Base-by-base conservation (phyloP, 345 rosid species). In the Eucalyptus melliodora region DNA sequence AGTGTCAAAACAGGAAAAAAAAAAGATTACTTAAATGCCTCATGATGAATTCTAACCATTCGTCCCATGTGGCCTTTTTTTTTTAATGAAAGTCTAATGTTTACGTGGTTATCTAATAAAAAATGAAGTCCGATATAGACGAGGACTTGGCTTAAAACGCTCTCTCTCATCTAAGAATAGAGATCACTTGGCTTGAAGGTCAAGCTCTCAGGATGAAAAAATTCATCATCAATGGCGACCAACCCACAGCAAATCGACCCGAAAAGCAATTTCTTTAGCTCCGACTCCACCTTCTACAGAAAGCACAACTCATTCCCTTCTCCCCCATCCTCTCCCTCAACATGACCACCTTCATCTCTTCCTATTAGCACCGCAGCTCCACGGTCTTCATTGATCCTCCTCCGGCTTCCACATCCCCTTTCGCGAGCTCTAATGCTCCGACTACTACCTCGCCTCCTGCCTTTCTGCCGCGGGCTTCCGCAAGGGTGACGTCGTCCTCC, bases 381-480 rank as follows among this genome's bases (percentile, higher is more conserved):
- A 27, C 16, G 2, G 27, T 30, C 69, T 60, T 60, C 69, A 60
- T 27, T 6, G 31, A 60, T 21, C 69, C 69, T 62, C 69, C 69
- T 27, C 16, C 34, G 69, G 14, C 17, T 0, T 62, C 31, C 34
- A 30, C 31, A 14, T 62, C 31, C 34, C 69, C 31, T 27, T 12
- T 30, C 69, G 34, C 34, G 34, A 62, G 16, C 69, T 30, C 16
- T 62, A 15, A n/a, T 0, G 9, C 34, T 62, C 34, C 0, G 34
- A 27, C 34, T 8, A 65, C 77, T 65, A 15, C 37, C 77, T 65
- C 9, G 0, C 77, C 77, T 14, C 72, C 72, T 14, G 72, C 37
- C 72, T 65, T n/a, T 65, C 72, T 0, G 34, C 72, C 37, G 0
- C 0, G 37, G 72, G 0, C 37, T 30, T 65, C 19, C 0, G 5